A percentile compares a stretch with the other conserved stretches of the same genome.
phyloP scores from a whole-genome alignment of 1,284 basidiomycete species.

The Hemileia vastatrix region DNA sequence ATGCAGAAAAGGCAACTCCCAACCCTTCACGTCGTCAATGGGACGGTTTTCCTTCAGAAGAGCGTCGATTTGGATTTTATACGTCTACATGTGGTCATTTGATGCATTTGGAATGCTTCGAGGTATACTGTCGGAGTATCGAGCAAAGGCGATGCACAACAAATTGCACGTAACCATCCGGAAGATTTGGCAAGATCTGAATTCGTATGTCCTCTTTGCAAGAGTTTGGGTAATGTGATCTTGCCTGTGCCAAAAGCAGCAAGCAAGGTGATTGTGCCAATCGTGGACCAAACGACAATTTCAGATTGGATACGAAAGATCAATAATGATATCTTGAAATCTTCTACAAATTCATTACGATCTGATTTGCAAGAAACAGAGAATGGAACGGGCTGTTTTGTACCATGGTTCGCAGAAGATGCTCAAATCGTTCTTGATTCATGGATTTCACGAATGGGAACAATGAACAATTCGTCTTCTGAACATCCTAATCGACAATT shows the following conservation, averaged over 20 bases:
- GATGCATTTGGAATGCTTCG: conserved; percentile 94
- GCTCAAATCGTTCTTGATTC: no score
- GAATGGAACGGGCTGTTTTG: no score
- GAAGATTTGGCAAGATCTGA: conserved; percentile 85
- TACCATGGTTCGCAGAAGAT: no score
- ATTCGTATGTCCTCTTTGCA: conserved; percentile 93
- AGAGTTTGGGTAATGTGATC: conserved; percentile 86
- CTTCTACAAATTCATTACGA: no score
- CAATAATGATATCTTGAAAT: no score
- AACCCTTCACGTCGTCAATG: conserved; percentile 32
- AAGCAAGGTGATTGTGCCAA: no score
- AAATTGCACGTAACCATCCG: conserved; percentile 85
- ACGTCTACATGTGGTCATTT: conserved; percentile 87
- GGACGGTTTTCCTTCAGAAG: conserved; percentile 61
- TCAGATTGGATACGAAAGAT: no score
- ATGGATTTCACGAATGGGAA: no score
- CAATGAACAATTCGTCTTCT: no score
- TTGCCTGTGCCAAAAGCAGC: conserved; percentile 60
- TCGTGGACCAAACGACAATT: no score
- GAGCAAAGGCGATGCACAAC: conserved; percentile 75
- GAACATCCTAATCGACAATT: conserved; percentile 29
- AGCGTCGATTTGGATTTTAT: conserved; percentile 72
- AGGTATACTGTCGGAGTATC: conserved; percentile 75
- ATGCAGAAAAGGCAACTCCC: conserved; percentile 40
- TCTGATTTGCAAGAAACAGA: no score